These are phyloP conservation scores for Neurospora sp. DNA, from an alignment of 495 filamentous ascomycete species.

Conservation along the genomic window DNA sequence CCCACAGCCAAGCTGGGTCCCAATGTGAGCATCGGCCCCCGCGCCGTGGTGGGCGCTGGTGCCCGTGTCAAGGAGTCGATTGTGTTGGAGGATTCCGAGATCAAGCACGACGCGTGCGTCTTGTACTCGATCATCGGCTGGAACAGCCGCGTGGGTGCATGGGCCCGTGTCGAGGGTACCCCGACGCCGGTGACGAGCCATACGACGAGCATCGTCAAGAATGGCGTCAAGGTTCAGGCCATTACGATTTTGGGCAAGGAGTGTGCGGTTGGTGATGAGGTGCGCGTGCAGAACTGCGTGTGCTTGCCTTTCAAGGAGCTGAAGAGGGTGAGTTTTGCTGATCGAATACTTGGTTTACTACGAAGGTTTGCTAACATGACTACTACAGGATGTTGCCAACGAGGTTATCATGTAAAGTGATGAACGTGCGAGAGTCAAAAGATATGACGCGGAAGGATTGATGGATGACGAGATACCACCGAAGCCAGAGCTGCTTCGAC, in stretches of 20 bases:
- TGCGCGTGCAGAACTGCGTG: slow-evolving; percentile 96
- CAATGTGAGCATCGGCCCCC: slow-evolving; percentile 90
- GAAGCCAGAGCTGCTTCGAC: neutral
- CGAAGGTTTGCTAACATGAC: slow-evolving; percentile 23
- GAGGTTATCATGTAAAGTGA: slow-evolving; percentile 85
- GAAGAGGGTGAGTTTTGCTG: slow-evolving; percentile 67
- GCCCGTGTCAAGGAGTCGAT: slow-evolving; percentile 93
- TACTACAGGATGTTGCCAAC: slow-evolving; percentile 69
- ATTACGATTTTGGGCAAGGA: slow-evolving; percentile 98
- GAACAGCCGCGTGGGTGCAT: slow-evolving; percentile 90
- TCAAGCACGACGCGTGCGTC: slow-evolving; percentile 95
- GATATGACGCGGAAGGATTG: neutral
- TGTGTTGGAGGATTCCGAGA: slow-evolving; percentile 88
- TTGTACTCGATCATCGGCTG: slow-evolving; percentile 96
- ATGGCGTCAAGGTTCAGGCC: slow-evolving; percentile 96
- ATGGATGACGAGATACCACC: neutral
- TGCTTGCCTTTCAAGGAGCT: slow-evolving; percentile 97
- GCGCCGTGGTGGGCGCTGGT: slow-evolving; percentile 74
- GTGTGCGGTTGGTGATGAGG: slow-evolving; percentile 87
- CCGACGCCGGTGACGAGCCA: slow-evolving; percentile 85
- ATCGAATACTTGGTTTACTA: neutral
- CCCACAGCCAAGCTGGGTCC: slow-evolving; percentile 94
- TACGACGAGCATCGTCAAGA: slow-evolving; percentile 89
- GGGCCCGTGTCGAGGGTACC: slow-evolving; percentile 95
- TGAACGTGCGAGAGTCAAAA: neutral